Conservation (phyloP, 345 rosid genomes). For the Eucalyptus rudis region DNA sequence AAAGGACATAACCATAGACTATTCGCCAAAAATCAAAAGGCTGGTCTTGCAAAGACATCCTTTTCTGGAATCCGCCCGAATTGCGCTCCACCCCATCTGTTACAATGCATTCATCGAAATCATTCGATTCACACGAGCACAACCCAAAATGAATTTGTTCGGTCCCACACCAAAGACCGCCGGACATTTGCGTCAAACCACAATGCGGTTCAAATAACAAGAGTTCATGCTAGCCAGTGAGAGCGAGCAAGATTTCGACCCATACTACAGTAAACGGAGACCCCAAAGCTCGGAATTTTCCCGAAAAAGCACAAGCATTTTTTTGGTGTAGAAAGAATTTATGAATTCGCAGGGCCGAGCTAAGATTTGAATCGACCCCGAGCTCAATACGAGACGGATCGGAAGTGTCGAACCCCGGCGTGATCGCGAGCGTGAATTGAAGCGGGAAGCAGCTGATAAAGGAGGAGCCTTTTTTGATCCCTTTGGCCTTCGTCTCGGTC, state of each 20-base stretch:
- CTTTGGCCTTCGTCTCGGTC: neutral
- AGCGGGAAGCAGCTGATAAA: too few relatives aligned
- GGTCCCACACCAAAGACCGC: neutral
- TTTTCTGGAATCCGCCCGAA: neutral
- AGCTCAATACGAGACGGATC: too few relatives aligned
- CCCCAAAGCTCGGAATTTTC: neutral
- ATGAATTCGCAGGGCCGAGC: too few relatives aligned
- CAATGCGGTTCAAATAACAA: neutral
- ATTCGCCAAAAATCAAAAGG: conserved; percentile 19
- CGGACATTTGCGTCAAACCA: neutral
- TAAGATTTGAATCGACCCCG: too few relatives aligned
- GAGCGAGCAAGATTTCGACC: neutral
- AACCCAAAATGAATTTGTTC: neutral
- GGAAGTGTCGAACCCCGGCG: too few relatives aligned
- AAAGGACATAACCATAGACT: conserved; percentile 8
- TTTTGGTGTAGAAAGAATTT: too few relatives aligned
- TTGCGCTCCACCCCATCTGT: neutral
- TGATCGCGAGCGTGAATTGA: too few relatives aligned
- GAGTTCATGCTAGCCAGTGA: neutral
- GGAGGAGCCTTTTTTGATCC: too few relatives aligned
- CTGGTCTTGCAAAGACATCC: neutral
- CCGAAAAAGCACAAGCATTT: neutral
- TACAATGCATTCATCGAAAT: neutral
- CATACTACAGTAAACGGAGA: neutral
- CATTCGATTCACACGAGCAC: neutral